A percentile compares a stretch with the other conserved stretches of the same genome.
Conservation (phyloP, 148 eudicot genomes). For the Dysphania ambrosioides region DNA sequence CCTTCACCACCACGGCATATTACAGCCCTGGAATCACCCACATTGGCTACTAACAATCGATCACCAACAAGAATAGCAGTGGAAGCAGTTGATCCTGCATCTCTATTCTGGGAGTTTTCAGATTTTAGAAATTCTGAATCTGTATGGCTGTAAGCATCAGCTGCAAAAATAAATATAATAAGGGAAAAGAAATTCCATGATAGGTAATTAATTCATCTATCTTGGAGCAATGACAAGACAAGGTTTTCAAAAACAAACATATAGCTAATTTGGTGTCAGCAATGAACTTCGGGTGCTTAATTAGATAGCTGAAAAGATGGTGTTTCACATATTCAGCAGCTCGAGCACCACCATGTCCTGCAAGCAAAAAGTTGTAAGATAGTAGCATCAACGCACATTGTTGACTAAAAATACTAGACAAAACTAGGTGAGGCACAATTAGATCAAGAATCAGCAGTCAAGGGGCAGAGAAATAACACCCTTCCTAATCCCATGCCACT, state of each 20-base stretch:
- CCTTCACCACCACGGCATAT: slow-evolving; percentile 90
- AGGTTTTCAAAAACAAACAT: slow-evolving; percentile 53
- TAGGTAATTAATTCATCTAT: background rate
- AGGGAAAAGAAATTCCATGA: background rate
- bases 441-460: background rate
- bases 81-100: slow-evolving; percentile 99
- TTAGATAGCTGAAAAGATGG: slow-evolving; percentile 84
- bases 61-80: slow-evolving; percentile 98
- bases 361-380: slow-evolving; percentile 13
- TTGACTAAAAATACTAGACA: background rate
- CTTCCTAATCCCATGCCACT: background rate
- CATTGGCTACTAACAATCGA: slow-evolving; percentile 91
- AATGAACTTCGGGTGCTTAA: slow-evolving; percentile 87
- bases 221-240: background rate
- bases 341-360: slow-evolving; percentile 98
- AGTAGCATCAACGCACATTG: background rate
- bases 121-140: slow-evolving; percentile 91
- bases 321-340: slow-evolving; percentile 97
- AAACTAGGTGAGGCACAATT: background rate
- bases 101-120: slow-evolving; percentile 76
- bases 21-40: slow-evolving; percentile 97
- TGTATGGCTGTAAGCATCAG: slow-evolving; percentile 88
- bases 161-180: slow-evolving; percentile 39
- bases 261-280: slow-evolving; percentile 96
- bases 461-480: background rate